These are phyloP conservation scores for Colletotrichum zoysiae DNA, from an alignment of 2,329 filamentous ascomycete genomes.

Conservation along the genomic window DNA sequence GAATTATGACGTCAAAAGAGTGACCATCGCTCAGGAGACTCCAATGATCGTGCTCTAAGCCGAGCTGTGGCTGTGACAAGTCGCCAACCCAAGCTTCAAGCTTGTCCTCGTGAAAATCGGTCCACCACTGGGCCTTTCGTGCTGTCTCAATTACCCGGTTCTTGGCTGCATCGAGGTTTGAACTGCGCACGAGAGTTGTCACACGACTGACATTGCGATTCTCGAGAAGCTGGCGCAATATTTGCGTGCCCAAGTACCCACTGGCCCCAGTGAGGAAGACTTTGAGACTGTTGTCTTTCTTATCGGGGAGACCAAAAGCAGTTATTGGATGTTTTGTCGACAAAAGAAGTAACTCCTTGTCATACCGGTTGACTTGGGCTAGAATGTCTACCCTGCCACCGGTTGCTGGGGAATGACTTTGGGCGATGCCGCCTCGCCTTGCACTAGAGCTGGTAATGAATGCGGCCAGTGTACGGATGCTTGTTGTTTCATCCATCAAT, in stretches of 20 bases:
- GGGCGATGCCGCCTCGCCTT: too few relatives aligned
- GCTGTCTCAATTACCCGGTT: slow-evolving; percentile 6
- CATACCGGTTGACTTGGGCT: neutral
- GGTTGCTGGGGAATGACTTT: accelerated
- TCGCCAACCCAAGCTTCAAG: slow-evolving; percentile 26
- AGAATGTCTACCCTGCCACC: neutral
- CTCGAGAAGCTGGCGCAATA: slow-evolving; percentile 26
- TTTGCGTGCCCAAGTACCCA: slow-evolving; percentile 29
- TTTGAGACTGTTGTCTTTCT: neutral
- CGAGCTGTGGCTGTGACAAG: neutral
- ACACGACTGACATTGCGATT: neutral
- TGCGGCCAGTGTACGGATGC: slow-evolving; percentile 15
- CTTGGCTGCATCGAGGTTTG: neutral
- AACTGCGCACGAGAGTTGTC: neutral
- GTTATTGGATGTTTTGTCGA: neutral
- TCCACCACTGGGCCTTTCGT: slow-evolving; percentile 19
- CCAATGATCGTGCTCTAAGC: slow-evolving; percentile 8
- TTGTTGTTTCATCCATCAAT: slow-evolving; percentile 30
- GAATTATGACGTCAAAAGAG: slow-evolving; percentile 6
- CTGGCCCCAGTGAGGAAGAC: slow-evolving; percentile 27
- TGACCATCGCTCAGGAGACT: neutral
- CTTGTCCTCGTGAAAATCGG: slow-evolving; percentile 24
- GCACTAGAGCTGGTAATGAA: neutral
- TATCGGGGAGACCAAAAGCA: neutral
- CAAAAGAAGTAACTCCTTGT: neutral